Evolutionary conservation across 2,329 filamentous ascomycete species (phyloP), one percentile per base, ranked within the genome.

Genomic region (Pseudodiploospora longispora): DNA sequence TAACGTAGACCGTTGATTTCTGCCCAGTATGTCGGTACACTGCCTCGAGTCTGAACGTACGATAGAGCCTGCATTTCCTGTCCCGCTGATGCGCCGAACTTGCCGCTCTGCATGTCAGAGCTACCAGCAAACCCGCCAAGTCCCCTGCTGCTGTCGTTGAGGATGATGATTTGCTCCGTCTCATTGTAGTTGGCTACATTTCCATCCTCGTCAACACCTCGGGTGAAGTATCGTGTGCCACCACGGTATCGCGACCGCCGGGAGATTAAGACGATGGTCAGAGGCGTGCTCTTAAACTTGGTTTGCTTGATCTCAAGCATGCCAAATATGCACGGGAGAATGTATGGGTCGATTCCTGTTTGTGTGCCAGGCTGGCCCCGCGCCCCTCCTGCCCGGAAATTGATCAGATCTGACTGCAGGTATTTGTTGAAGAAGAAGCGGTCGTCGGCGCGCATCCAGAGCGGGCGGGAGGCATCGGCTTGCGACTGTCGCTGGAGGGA

Each of bases 161-260:
- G 67, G 33, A 98, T 80, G 48, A 95, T 75, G 31, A 93, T 74
- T 62, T 98, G 93, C 62, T 98, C 93, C 0, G 93, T 97, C 72
- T 98, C 93, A 61, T 98, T 98, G 75, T 91, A 98, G 64, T 98
- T 98, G 52, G 93, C 88, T n/a, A 93, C 93, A 62, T 97, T 82
- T 27, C 93, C 93, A 49, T 93, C 75, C 52, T 95, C 90, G 59
- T 98, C 91, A 38, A 97, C 80, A 41, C 93, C 93, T 52, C 93
- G 82, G 2, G 93, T 94, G 62, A 98, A 93, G 68, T 96, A 97
- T 60, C 94, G 76, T 10, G 93, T 97, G 37, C 93, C 93, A 32
- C 83, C 90, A 50, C 91, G 80, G 64, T 93, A 83, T 53, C 94
- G 79, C 27, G 90, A 95, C 55, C 93, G 80, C 50, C 93, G 78